Evolutionary conservation across 495 filamentous ascomycete genomes (phyloP), one percentile per base, ranked within the genome.

Genomic region (Trichodelitschia bisporula): DNA sequence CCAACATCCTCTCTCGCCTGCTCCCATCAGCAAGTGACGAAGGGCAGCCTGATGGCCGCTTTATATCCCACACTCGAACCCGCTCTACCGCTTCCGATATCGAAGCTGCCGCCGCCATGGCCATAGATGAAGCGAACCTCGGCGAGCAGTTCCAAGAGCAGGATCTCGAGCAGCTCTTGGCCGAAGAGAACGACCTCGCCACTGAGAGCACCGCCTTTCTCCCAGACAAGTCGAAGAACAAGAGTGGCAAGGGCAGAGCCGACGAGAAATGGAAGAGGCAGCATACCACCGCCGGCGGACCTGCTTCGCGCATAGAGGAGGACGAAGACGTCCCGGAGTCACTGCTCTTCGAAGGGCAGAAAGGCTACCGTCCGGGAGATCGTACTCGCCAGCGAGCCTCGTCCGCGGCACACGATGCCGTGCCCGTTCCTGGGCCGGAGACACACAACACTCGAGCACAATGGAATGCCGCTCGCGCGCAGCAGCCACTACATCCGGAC

Each of bases 281-380:
- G 21, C 8, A 25, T 25, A 8, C 5, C 12, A 6, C 6, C 9
- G 33, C 28, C 27, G 13, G 16, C 33, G 18, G 31, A 16, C 16
- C 34, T 2, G 16, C 26, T 10, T 36, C 26, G 10, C 34, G 29
- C 19, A n/a, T 26, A 17, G 38, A 45, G 18, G 64, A 62, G 12
- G 77, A 91, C 44, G 83, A 91, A 31, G 86, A 95, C 39, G 86
- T 97, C 1, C 86, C 86, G 2, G 65, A 67, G 19, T 93, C 84
- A 10, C 58, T 97, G 29, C 50, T 95, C 17, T 66, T 95, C 15
- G 86, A 93, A 48, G 55, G 46, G 18, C 12, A 27, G 14, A 33
- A 32, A 15, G 30, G 34, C 12, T 18, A 34, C 14, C 18, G 21
- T 6, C 21, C 6, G 6, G 21, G 21, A 24, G 21, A n/a, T 24